Evolutionary conservation across 177 flowering plant species (phyloP).

Genomic region (Vitis hybrid): DNA sequence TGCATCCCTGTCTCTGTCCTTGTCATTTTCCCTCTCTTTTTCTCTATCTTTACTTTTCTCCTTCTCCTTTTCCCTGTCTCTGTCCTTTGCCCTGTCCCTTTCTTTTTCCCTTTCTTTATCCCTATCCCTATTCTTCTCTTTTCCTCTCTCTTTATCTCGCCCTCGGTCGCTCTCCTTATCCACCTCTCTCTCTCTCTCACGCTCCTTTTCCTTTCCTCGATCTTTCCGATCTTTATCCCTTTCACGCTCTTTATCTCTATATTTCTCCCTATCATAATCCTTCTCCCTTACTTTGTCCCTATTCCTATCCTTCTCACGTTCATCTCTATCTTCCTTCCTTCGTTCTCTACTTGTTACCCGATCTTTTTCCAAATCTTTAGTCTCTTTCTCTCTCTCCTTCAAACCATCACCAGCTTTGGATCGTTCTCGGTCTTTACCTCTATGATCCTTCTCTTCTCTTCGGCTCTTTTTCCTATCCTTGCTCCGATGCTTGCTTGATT

Average conservation of each 20-base stretch:
- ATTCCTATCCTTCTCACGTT: constrained; percentile 36
- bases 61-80: constrained; percentile 37
- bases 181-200: constrained; percentile 29
- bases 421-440: constrained; percentile 46
- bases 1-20: constrained; percentile 19
- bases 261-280: constrained; percentile 39
- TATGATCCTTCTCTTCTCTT: constrained; percentile 56
- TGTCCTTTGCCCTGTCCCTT: constrained; percentile 28
- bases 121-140: constrained; percentile 25
- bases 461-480: constrained; percentile 61
- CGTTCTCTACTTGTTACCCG: constrained; percentile 33
- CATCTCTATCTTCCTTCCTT: constrained; percentile 48
- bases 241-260: constrained; percentile 40
- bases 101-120: constrained; percentile 28
- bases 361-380: constrained; percentile 29
- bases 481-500: constrained; percentile 44
- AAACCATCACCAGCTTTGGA: constrained; percentile 27
- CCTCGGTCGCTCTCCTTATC: constrained; percentile 33
- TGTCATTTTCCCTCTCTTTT: constrained; percentile 34
- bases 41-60: constrained; percentile 34
- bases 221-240: constrained; percentile 37
- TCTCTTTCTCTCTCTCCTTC: constrained; percentile 42
- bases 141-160: constrained; percentile 31
- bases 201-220: constrained; percentile 31
- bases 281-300: constrained; percentile 37